phyloP scores from a whole-genome alignment of 108 stramenopile genomes.

The Halocafeteria seosinensis region DNA sequence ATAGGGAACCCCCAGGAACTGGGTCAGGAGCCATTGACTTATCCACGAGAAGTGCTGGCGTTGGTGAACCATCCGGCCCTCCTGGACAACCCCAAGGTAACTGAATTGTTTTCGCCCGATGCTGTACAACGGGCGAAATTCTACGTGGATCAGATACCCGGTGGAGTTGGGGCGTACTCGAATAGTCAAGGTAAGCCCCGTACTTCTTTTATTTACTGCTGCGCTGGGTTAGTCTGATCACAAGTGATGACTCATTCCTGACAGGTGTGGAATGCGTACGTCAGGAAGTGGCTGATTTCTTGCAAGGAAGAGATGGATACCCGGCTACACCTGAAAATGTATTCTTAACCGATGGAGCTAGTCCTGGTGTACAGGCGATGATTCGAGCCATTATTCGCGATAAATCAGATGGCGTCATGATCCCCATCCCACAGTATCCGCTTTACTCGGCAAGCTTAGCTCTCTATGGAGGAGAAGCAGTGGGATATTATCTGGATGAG shows the following conservation, averaged over 20 bases:
- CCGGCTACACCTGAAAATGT: constrained; percentile 51
- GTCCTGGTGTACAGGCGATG: constrained; percentile 54
- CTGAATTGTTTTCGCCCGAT: background rate
- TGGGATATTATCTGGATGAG: constrained; percentile 69
- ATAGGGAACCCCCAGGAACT: constrained; percentile 87
- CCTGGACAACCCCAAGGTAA: background rate
- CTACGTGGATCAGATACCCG: constrained; percentile 18
- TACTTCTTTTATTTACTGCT: too few species aligned
- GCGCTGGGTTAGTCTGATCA: too few species aligned
- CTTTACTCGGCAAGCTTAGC: constrained; percentile 70
- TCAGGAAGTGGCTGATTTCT: constrained; percentile 65
- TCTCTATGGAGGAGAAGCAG: constrained; percentile 53
- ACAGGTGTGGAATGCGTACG: constrained; percentile 42
- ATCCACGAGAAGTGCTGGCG: constrained; percentile 59
- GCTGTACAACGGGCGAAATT: constrained; percentile 16
- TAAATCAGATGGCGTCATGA: constrained; percentile 60
- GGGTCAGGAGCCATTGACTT: constrained; percentile 63
- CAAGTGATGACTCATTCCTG: too few species aligned
- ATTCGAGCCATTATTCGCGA: constrained; percentile 55
- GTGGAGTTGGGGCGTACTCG: constrained; percentile 16
- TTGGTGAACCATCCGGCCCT: constrained; percentile 57
- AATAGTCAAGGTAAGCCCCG: constrained; percentile 72
- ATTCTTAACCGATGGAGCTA: constrained; percentile 77
- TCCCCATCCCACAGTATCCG: constrained; percentile 87
- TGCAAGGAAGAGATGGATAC: constrained; percentile 54